phyloP scores from a whole-genome alignment of 2,329 filamentous ascomycete genomes.

The Phoma sp. region DNA sequence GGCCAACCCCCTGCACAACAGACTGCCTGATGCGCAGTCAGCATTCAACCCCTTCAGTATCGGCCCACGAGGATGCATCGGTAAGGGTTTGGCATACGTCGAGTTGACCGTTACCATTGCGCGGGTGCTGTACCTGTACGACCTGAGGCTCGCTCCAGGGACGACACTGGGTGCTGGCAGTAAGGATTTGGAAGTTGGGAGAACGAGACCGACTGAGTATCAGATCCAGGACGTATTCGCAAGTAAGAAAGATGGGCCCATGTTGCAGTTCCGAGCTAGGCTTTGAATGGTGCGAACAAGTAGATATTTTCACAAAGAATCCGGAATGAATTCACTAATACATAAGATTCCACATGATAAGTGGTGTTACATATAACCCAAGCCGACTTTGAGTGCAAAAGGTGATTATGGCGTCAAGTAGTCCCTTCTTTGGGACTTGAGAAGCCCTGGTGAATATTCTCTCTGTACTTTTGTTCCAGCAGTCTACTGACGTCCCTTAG shows the following conservation, averaged over 20 bases:
- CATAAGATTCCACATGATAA: not conserved
- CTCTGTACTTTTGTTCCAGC: not conserved
- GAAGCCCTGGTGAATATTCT: not conserved
- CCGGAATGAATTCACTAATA: not conserved
- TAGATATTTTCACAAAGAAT: not conserved
- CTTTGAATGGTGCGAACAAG: not conserved
- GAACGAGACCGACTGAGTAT: constrained; percentile 60
- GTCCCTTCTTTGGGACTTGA: not conserved
- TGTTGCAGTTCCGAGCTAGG: constrained; percentile 61
- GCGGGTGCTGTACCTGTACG: constrained; percentile 66
- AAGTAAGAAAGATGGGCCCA: constrained; percentile 72
- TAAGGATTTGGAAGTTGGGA: constrained; percentile 40
- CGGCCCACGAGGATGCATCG: constrained; percentile 74
- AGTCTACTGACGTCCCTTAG: not conserved
- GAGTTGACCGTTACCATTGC: constrained; percentile 71
- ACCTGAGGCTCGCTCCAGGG: constrained; percentile 54
- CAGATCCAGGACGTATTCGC: constrained; percentile 77
- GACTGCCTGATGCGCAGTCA: constrained; percentile 58
- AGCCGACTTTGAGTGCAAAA: not conserved
- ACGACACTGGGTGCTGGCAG: constrained; percentile 41
- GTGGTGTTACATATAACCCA: not conserved
- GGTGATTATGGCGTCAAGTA: constrained; percentile 3
- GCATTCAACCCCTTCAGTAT: constrained; percentile 79
- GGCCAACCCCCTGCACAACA: constrained; percentile 37
- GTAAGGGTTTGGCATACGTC: constrained; percentile 71